These are phyloP conservation scores for Alternaria consortialis DNA, from an alignment of 2,329 filamentous ascomycete genomes.

Conservation along the genomic window DNA sequence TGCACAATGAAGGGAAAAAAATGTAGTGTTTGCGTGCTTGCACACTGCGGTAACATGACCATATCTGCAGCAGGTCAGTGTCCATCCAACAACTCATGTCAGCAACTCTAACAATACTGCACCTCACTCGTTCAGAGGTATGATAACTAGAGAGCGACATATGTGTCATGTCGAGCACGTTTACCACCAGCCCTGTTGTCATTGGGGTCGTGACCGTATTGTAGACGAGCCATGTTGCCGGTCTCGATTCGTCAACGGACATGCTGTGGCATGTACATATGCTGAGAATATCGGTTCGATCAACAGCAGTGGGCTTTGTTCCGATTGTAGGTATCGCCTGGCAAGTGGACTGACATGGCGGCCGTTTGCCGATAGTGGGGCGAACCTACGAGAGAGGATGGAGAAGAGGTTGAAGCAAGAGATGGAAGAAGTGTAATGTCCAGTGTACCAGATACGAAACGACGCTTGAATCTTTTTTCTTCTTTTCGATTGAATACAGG, in stretches of 20 bases:
- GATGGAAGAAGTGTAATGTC: neutral
- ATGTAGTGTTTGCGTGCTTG: conserved; percentile 13
- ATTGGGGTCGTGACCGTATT: conserved; percentile 44
- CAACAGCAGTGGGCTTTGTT: conserved; percentile 32
- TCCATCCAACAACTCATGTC: neutral
- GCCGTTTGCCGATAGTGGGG: conserved; percentile 32
- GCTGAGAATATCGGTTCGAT: conserved; percentile 34
- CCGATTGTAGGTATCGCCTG: conserved; percentile 28
- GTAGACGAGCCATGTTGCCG: conserved; percentile 42
- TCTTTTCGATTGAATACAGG: neutral
- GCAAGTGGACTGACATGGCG: conserved; percentile 25
- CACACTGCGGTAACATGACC: neutral
- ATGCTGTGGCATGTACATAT: conserved; percentile 34
- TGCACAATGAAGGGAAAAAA: neutral
- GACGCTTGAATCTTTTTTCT: too few species aligned
- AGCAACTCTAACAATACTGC: neutral
- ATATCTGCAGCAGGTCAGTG: conserved; percentile 9
- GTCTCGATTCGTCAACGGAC: conserved; percentile 31
- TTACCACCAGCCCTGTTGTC: conserved; percentile 40
- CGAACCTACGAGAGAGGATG: neutral
- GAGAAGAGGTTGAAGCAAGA: neutral
- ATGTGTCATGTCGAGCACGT: conserved; percentile 48
- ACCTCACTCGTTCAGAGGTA: neutral
- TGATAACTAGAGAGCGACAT: neutral
- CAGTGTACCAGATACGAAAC: too few species aligned